phyloP scores from a whole-genome alignment of 2,329 filamentous ascomycete genomes.

The Ophiostoma fasciatum region DNA sequence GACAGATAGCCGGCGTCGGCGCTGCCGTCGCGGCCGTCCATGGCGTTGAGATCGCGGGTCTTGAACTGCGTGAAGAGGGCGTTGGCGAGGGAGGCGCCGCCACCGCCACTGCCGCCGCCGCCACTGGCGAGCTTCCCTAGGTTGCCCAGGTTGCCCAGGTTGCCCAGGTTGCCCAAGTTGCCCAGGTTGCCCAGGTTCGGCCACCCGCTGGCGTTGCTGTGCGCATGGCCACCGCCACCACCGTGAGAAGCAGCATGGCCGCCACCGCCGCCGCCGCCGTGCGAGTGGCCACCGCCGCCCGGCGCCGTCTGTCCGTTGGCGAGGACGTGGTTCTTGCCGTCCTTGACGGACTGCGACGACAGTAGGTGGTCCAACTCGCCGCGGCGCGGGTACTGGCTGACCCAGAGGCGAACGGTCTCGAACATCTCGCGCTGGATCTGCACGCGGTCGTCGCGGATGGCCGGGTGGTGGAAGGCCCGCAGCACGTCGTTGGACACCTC shows the following conservation, averaged over 20 bases:
- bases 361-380: constrained; percentile 60
- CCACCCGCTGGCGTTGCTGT: constrained; percentile 1
- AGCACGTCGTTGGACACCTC: constrained; percentile 73
- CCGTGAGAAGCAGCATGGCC: too few relatives aligned
- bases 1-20: constrained; percentile 17
- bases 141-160: constrained; percentile 14
- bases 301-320: constrained; percentile 17
- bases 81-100: constrained; percentile 26
- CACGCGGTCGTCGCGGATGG: constrained; percentile 56
- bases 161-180: constrained; percentile 34
- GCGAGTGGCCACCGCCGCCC: constrained; percentile 15
- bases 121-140: too few relatives aligned
- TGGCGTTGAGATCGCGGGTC: constrained; percentile 39
- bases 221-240: constrained; percentile 7
- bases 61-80: constrained; percentile 48
- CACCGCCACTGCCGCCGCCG: background rate
- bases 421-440: constrained; percentile 87
- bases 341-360: constrained; percentile 66
- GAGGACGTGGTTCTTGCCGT: constrained; percentile 64
- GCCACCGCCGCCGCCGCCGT: constrained; percentile 15
- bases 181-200: constrained; percentile 22
- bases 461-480: constrained; percentile 81
- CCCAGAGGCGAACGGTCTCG: constrained; percentile 70
- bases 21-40: constrained; percentile 31
- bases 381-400: constrained; percentile 50